Base-by-base conservation (phyloP, 1,284 basidiomycete genomes). In the Thelephora terrestris region DNA sequence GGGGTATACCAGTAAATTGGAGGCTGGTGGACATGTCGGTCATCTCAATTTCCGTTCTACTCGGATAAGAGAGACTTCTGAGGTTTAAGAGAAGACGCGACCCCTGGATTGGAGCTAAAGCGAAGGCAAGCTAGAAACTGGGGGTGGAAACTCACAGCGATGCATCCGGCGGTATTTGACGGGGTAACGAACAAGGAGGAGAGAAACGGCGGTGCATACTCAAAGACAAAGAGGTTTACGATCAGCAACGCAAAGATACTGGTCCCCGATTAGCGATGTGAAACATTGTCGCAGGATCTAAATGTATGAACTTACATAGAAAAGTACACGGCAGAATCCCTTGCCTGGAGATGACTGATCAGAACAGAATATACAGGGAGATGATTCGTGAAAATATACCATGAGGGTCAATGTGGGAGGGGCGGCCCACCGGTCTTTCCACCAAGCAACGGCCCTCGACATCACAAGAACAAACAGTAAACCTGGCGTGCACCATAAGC, bases 181-280 rank as follows among this genome's bases (percentile, higher is more conserved):
- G 39, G 39, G 12, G 39, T 42, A 10, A 42, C 39, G 18, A 42
- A 42, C 21, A 42, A 16, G 39, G 39, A 42, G 20, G 39, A 42
- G 39, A 42, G 39, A 18, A 42, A 42, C 6, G 39, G 39, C n/a
- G 39, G 39, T 2, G 39, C 39, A 18, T 42, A 42, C n/a, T 42
- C 39, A 42, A 42, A 42, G 12, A 42, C 39, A 25, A 42, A 42
- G 12, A 42, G 39, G 39, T 42, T 42, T 5, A 42, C 39, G 39
- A 42, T 42, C 5, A 42, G 39, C 21, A 42, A 16, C 21, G 21
- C 39, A 16, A 42, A 42, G 25, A 42, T 18, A 21, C 39, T 42
- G 39, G 18, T 25, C 4, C 2, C 20, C 21, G 21, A n/a, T 42
- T 21, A 14, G 2, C 20, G 20, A 42, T 42, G 14, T 14, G 5